Base-by-base conservation (phyloP, 169 alveolate species). In the Plasmodium adleri region DNA sequence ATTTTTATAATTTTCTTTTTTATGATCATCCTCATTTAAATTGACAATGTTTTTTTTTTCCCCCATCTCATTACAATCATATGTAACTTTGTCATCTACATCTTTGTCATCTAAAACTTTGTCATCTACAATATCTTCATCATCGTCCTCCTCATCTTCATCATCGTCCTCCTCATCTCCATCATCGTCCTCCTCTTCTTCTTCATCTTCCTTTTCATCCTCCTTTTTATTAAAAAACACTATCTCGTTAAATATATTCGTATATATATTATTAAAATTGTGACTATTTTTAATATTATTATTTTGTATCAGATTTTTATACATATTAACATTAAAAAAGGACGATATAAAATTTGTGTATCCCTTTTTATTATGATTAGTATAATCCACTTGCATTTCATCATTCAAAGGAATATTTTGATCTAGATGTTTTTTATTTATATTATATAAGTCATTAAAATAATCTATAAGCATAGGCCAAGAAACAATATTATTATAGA, bases 401-500 rank as follows among this genome's bases (percentile, higher is more conserved):
- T 28, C 3, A 7, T 75, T 52, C 6, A 10, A 24, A n/a, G 22
- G 17, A 17, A 49, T 43, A 49, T n/a, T 54, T n/a, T 39, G 32
- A 15, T 45, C 17, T 20, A 24, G 12, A 6, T 66, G 24, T 26
- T 20, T 24, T 6, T 52, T 50, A 39, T 59, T 52, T 7, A 1
- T 1, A 64, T 74, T 74, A 39, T 39, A 39, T 47, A 78, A 24
- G 15, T 78, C 89, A 66, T 47, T 59, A 64, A 58, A 49, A 24
- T 64, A 70, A 66, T 78, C 89, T 1, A 78, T 78, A n/a, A 78
- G 20, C 89, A 78, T 78, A 28, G 89, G 89, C 89, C 89, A 78
- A 0, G 89, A 78, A 10, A 78, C 89, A 64, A 78, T 52, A 26
- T 78, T 78, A 52, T 66, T 78, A 47, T 64, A 78, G 50, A 78